Evolutionary conservation across 164 flowering plant species (phyloP).

Genomic region (Akebia trifoliata): DNA sequence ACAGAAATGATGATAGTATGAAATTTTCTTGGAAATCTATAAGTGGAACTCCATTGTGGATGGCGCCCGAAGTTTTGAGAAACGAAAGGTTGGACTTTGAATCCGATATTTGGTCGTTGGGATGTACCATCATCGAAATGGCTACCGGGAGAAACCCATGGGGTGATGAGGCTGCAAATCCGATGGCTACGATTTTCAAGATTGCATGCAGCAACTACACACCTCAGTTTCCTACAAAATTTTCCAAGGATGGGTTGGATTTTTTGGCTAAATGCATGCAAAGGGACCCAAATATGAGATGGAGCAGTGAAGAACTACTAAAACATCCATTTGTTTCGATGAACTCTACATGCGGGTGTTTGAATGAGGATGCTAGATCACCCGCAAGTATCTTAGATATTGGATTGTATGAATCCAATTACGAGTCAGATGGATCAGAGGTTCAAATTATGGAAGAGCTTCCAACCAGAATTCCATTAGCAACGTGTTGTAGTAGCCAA

Average conservation of each 20-base stretch:
- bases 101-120: slow-evolving; percentile 64
- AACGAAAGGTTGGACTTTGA: slow-evolving; percentile 28
- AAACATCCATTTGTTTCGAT: slow-evolving; percentile 44
- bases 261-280: slow-evolving; percentile 47
- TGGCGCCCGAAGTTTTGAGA: slow-evolving; percentile 63
- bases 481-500: slow-evolving; percentile 3
- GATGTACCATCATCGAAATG: slow-evolving; percentile 65
- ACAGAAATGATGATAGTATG: not conserved
- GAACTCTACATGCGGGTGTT: not conserved
- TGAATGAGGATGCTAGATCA: slow-evolving; percentile 15
- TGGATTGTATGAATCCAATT: slow-evolving; percentile 14
- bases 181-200: slow-evolving; percentile 36
- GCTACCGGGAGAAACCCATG: slow-evolving; percentile 55
- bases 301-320: slow-evolving; percentile 33
- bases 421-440: slow-evolving; percentile 17
- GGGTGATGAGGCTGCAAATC: slow-evolving; percentile 24
- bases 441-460: not conserved
- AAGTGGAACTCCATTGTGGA: slow-evolving; percentile 62
- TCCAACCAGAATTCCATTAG: slow-evolving; percentile 18
- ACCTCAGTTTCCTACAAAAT: slow-evolving; percentile 34
- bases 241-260: slow-evolving; percentile 44
- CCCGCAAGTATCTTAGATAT: slow-evolving; percentile 37
- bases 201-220: slow-evolving; percentile 33
- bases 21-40: slow-evolving; percentile 12
- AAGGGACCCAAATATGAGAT: slow-evolving; percentile 39